Evolutionary conservation across 2,329 filamentous ascomycete genomes (phyloP).

Genomic region (Colletotrichum lentis): DNA sequence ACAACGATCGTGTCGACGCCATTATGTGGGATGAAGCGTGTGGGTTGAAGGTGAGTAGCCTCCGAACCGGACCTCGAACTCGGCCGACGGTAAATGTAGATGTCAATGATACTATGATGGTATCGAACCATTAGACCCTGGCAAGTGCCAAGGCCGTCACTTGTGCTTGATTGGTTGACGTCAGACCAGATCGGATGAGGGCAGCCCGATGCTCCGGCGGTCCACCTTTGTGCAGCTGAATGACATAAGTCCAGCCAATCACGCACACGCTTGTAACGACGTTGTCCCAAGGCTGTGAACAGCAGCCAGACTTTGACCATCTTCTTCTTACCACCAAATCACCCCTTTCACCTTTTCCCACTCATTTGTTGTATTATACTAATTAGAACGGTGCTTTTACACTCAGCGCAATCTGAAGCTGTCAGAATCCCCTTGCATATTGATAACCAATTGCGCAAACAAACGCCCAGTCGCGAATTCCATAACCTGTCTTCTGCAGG

Average conservation of each 20-base stretch:
- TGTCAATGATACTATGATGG: slow-evolving; percentile 37
- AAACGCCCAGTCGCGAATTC: slow-evolving; percentile 7
- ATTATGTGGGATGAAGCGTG: slow-evolving; percentile 26
- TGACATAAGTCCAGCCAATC: slow-evolving; percentile 39
- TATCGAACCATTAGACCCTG: slow-evolving; percentile 33
- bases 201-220: slow-evolving; percentile 24
- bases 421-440: neutral
- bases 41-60: neutral
- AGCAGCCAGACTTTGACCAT: slow-evolving; percentile 28
- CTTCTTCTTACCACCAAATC: slow-evolving; percentile 16
- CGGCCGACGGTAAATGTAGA: slow-evolving; percentile 18
- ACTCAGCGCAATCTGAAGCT: too few relatives aligned
- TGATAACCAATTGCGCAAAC: slow-evolving; percentile 5
- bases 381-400: neutral
- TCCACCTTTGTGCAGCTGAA: slow-evolving; percentile 24
- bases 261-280: slow-evolving; percentile 18
- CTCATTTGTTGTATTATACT: neutral
- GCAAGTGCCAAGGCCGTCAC: slow-evolving; percentile 1
- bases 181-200: slow-evolving; percentile 25
- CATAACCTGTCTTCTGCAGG: neutral
- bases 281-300: slow-evolving; percentile 32
- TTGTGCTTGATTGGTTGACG: slow-evolving; percentile 31
- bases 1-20: slow-evolving; percentile 19
- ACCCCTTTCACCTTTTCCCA: neutral
- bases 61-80: slow-evolving; percentile 7